Conservation (phyloP, 495 filamentous ascomycete species). For the Physcia stellaris region DNA sequence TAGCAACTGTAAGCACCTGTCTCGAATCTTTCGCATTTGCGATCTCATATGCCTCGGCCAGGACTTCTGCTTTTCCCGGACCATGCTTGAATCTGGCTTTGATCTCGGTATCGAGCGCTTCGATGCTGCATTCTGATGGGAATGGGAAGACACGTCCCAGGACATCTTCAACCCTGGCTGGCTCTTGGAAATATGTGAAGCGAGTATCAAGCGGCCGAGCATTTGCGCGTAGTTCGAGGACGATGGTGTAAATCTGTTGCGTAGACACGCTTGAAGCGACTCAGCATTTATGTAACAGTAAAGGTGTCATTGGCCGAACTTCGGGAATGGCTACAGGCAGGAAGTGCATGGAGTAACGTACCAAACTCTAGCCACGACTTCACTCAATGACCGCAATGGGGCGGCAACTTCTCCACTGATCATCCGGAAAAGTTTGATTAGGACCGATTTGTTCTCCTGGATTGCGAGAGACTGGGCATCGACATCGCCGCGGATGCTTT, state of each 20-base stretch:
- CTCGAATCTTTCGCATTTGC: slow-evolving; percentile 11
- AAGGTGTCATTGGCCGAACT: too few species aligned
- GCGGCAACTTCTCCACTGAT: slow-evolving; percentile 2
- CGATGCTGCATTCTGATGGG: slow-evolving; percentile 13
- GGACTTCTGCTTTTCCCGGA: slow-evolving; percentile 7
- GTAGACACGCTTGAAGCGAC: too few species aligned
- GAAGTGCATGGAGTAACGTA: neutral
- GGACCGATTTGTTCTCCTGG: slow-evolving; percentile 2
- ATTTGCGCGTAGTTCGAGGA: slow-evolving; percentile 8
- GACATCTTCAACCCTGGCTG: slow-evolving; percentile 14
- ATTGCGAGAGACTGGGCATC: slow-evolving; percentile 1
- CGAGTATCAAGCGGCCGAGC: slow-evolving; percentile 5
- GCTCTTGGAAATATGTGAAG: slow-evolving; percentile 13
- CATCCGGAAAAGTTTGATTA: slow-evolving; percentile 3
- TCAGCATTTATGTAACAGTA: too few species aligned
- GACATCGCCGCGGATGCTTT: slow-evolving; percentile 1
- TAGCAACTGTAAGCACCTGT: slow-evolving; percentile 2
- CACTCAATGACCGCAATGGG: neutral
- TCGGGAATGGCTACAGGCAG: too few species aligned
- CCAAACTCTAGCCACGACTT: slow-evolving; percentile 2
- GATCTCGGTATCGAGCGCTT: slow-evolving; percentile 9
- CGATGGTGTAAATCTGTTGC: slow-evolving; percentile 13
- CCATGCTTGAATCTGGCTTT: slow-evolving; percentile 11
- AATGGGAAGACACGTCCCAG: slow-evolving; percentile 13
- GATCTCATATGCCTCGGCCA: slow-evolving; percentile 11